Evolutionary conservation across 2,329 filamentous ascomycete species (phyloP).

Genomic region (Fusarium stilboides): DNA sequence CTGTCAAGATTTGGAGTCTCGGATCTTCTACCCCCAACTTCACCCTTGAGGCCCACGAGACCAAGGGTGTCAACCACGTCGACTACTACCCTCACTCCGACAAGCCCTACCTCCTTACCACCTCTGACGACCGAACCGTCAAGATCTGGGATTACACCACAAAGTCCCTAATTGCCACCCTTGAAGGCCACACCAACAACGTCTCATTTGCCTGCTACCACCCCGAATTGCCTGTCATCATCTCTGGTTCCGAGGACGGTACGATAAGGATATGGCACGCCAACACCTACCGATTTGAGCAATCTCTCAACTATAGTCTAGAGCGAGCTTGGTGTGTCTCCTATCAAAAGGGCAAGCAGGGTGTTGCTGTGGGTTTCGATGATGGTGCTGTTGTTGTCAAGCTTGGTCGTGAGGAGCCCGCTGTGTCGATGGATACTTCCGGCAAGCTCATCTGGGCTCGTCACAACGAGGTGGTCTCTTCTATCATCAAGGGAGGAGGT

Average conservation of each 20-base stretch:
- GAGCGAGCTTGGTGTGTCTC: constrained; percentile 98
- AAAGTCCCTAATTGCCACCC: constrained; percentile 94
- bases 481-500: constrained; percentile 92
- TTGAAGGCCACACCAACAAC: constrained; percentile 98
- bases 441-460: constrained; percentile 97
- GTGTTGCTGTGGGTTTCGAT: constrained; percentile 95
- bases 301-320: constrained; percentile 94
- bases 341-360: constrained; percentile 94
- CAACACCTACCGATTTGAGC: constrained; percentile 96
- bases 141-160: constrained; percentile 99
- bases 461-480: constrained; percentile 94
- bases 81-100: constrained; percentile 86
- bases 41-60: constrained; percentile 96
- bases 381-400: constrained; percentile 98
- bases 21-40: constrained; percentile 96
- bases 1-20: constrained; percentile 98
- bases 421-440: constrained; percentile 95
- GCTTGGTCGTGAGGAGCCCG: constrained; percentile 96
- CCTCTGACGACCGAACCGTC: constrained; percentile 95
- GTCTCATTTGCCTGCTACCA: constrained; percentile 99
- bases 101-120: constrained; percentile 92
- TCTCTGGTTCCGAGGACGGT: constrained; percentile 97
- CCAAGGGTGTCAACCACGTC: constrained; percentile 97
- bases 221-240: constrained; percentile 95
- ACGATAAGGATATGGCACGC: constrained; percentile 99